Evolutionary conservation across 2,329 filamentous ascomycete species (phyloP).

Genomic region (Botryotinia calthae): DNA sequence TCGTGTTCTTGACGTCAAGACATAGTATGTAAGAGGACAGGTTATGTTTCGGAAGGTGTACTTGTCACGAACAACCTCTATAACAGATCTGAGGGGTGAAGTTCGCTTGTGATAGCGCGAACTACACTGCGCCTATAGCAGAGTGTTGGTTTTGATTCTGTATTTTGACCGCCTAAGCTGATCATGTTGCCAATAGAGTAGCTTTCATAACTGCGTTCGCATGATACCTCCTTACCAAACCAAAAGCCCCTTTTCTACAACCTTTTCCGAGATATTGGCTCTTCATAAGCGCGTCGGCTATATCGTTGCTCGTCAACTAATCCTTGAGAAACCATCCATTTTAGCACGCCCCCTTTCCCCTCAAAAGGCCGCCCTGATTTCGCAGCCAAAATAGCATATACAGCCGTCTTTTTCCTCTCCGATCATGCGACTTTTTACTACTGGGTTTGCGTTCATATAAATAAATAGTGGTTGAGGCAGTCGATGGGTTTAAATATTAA

Average conservation of each 20-base stretch:
- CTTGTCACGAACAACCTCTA: not conserved
- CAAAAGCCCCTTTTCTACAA: too few species aligned
- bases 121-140: too few species aligned
- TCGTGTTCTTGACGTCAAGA: not conserved
- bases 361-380: conserved; percentile 20
- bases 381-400: conserved; percentile 28
- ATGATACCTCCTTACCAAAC: too few species aligned
- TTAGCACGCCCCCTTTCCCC: not conserved
- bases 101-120: not conserved
- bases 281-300: too few species aligned
- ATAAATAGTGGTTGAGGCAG: conserved; percentile 30
- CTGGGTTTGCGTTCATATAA: conserved; percentile 26
- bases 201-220: too few species aligned
- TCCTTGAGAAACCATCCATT: not conserved
- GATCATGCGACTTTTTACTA: conserved; percentile 31
- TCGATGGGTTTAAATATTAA: not conserved
- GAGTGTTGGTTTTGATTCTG: too few species aligned
- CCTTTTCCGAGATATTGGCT: too few species aligned
- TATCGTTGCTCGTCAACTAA: too few species aligned
- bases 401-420: conserved; percentile 30
- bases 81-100: not conserved
- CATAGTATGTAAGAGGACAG: not conserved
- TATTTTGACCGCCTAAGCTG: too few species aligned
- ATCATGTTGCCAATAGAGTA: too few species aligned
- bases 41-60: not conserved